Evolutionary conservation across 2,329 filamentous ascomycete species (phyloP), one percentile per base, ranked within the genome.

Genomic region (Didymellaceae sp.): DNA sequence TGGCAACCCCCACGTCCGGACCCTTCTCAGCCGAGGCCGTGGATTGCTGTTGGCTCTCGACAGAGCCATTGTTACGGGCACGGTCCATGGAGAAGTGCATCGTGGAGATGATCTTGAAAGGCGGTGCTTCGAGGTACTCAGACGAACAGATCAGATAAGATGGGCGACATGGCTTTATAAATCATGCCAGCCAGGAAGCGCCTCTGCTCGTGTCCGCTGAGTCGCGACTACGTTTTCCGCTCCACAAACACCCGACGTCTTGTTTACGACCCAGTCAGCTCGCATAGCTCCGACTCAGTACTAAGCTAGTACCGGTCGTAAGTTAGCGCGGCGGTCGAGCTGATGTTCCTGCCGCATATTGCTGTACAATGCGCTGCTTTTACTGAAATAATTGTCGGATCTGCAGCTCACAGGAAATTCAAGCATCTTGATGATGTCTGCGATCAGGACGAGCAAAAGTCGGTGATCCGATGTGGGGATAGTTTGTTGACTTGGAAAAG

Each of bases 71-170:
- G 9, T 54, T 25, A 2, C 35, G 35, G 10, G 25, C 25, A 25
- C 34, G 45, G 30, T 54, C 51, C 35, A 44, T 38, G 2, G 51
- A 49, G 8, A 35, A 42, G n/a, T 25, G 39, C 50, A 48, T 53
- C 16, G 14, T 44, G 39, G 24, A 26, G 20, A 24, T 3, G 31
- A 13, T 11, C 13, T 4, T 6, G 17, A 11, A 11, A 3, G 6
- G 30, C 14, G 10, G 20, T 18, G 32, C 4, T 7, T 1, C 6
- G 4, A 32, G n/a, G 18, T 13, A 10, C 8, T 16, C 20, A 6
- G 21, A 17, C 25, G n/a, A 38, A 7, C 14, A 25, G 28, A 53
- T 53, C 50, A 53, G 44, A 53, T 53, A 44, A 53, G 50, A 53
- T 48, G 33, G 24, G 26, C n/a, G 32, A 39, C 31, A 30, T 30